Evolutionary conservation across 129 eudicot species (phyloP), one percentile per base, ranked within the genome.

Genomic region (Smallanthus sonchifolius): DNA sequence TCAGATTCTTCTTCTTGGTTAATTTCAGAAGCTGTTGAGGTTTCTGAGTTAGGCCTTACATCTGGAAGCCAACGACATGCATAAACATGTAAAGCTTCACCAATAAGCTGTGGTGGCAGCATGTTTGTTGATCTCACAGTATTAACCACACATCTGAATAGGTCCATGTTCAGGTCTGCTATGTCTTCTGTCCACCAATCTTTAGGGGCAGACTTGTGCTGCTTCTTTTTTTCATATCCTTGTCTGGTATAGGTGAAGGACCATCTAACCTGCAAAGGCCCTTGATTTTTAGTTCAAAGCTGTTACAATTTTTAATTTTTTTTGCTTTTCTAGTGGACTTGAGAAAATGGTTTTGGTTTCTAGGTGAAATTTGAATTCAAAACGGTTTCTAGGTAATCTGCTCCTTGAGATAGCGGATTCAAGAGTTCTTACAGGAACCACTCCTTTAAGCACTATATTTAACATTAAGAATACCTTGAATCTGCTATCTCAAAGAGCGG

Each of bases 101-200:
- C 97, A 20, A 92, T 89, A 63, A 92, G 92, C 81, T 87, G 91
- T 17, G 86, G 91, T 40, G 86, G 85, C 73, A 88, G 66, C 82
- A 81, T 75, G 81, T 87, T 85, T 40, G 89, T 76, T 10, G 92
- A 92, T 57, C 73, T 85, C 16, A 92, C 75, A 0, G 91, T 81
- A 4, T 80, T 78, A 52, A 92, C 44, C 47, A 92, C 77, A 79
- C 86, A 83, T 85, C 93, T 75, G 84, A 92, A 89, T 28, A 87
- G 69, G 74, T 92, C 96, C 72, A 85, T 79, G 70, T 85, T 81
- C 69, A 92, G 91, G 42, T 86, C 85, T 54, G 93, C 83, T 64
- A 92, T 76, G 72, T 92, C 96, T 76, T 92, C 97, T 48, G 97
- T 92, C 97, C 97, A 92, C 97, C 97, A 92, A 77, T 92, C 97